Evolutionary conservation across 1,284 basidiomycete genomes (phyloP), one percentile per base, ranked within the genome.

Genomic region (Fomitiporia mediterranea): DNA sequence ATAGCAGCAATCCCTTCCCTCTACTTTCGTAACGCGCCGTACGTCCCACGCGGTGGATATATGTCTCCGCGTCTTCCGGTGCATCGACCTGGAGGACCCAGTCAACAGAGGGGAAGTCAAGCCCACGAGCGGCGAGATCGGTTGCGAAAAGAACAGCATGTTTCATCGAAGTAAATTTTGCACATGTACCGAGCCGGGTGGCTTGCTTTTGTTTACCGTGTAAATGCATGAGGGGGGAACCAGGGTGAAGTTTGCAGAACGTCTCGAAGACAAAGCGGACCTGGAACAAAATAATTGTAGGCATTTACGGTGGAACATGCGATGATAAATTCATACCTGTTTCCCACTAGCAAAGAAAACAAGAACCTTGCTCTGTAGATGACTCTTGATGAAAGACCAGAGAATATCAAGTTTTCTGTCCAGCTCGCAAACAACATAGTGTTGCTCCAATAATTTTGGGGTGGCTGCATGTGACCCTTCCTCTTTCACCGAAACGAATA

Each of bases 41-140:
- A 52, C 96, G 79, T 1, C 96, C 96, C 1, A 99, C 96, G 23
- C 96, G 86, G 70, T 99, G 96, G 47, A 99, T 94, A 70, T 99
- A 99, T 9, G 94, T 98, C 59, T 97, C 95, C n/a, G 89, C 91
- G 67, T 98, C 95, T 71, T 99, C 96, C 0, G 96, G 96, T 23
- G 91, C 93, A 70, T 99, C 96, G n/a, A 95, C 76, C 70, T 99
- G 97, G 34, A 99, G 71, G 9, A 99, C 96, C 96, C 97, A 99
- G 70, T 98, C 93, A 25, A 99, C 88, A 0, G 91, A 83, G 2
- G 97, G 95, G 69, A 99, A 99, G 72, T 99, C 97, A 57, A 99
- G 79, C 11, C 96, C 96, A 56, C 97, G 85, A 2, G 96, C 94
- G 25, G 97, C 96, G 63, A 99, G 90, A 69, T 99, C 96, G n/a